These are phyloP conservation scores for Solanum lignicaule DNA, from an alignment of 257 asterid genomes.

Conservation along the genomic window DNA sequence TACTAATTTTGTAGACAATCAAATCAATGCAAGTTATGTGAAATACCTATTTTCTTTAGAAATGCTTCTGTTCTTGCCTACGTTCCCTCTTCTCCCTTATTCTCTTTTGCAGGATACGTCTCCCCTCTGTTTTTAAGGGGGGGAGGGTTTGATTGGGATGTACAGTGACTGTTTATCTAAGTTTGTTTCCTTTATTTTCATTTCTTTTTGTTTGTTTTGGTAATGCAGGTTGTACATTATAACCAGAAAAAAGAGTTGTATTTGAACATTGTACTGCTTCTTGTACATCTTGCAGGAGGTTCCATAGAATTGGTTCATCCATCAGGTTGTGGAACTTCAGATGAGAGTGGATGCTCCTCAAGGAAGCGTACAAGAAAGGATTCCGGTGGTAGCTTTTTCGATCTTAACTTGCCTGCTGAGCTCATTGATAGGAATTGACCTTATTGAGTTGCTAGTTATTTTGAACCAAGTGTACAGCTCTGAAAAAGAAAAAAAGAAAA, in stretches of 20 bases:
- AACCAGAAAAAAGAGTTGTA: not conserved
- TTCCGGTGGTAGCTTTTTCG: constrained; percentile 29
- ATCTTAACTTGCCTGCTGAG: constrained; percentile 76
- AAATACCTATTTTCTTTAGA: not conserved
- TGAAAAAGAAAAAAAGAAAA: not conserved
- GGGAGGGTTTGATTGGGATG: not conserved
- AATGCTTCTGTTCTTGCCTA: not conserved
- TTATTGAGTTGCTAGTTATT: constrained; percentile 1
- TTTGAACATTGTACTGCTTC: not conserved
- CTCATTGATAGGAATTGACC: constrained; percentile 19
- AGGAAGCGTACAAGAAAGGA: constrained; percentile 55
- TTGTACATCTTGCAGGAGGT: constrained; percentile 25
- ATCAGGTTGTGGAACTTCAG: constrained; percentile 47
- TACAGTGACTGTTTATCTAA: not conserved
- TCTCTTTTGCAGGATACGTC: not conserved
- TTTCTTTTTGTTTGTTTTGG: not conserved
- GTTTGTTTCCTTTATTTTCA: not conserved
- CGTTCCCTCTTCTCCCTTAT: not conserved
- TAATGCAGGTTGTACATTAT: not conserved
- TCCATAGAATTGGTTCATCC: constrained; percentile 32
- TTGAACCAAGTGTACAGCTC: constrained; percentile 11
- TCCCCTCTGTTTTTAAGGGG: not conserved
- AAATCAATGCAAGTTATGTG: not conserved
- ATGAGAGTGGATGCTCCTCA: constrained; percentile 22
- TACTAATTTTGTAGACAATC: not conserved